Conservation (phyloP, 2,329 filamentous ascomycete genomes). For the Fusarium pilosicola region DNA sequence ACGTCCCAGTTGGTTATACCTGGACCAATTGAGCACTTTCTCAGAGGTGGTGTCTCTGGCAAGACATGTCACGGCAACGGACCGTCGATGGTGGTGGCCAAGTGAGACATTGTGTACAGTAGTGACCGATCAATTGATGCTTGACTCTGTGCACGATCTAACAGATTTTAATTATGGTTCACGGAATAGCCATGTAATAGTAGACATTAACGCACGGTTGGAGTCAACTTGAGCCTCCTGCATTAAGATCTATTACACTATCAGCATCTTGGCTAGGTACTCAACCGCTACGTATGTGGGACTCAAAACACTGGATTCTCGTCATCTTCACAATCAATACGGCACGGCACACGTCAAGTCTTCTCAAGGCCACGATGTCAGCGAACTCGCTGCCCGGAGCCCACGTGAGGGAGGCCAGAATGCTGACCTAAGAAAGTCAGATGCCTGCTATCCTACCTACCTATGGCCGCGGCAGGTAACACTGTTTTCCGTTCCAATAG, state of each 20-base stretch:
- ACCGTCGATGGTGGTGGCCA: conserved; percentile 26
- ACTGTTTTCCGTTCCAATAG: conserved; percentile 27
- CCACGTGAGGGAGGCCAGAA: conserved; percentile 37
- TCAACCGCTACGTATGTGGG: not conserved
- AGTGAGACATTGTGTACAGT: conserved; percentile 10
- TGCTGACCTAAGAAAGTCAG: conserved; percentile 22
- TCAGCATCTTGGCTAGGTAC: not conserved
- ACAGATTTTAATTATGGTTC: not conserved
- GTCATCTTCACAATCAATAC: not conserved
- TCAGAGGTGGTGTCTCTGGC: conserved; percentile 22
- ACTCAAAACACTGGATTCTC: not conserved
- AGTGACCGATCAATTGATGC: conserved; percentile 4
- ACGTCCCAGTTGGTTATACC: conserved; percentile 11
- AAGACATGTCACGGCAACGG: conserved; percentile 37
- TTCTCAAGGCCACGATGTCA: conserved; percentile 37
- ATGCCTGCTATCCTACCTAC: conserved; percentile 8
- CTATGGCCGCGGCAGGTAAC: conserved; percentile 29
- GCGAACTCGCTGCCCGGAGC: conserved; percentile 28
- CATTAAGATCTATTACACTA: not conserved
- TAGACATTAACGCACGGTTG: not conserved
- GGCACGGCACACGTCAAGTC: not conserved
- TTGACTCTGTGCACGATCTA: not conserved
- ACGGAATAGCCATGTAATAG: not conserved
- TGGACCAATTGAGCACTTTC: conserved; percentile 4
- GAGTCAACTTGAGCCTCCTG: not conserved